Base-by-base conservation (phyloP, 2,329 filamentous ascomycete genomes). In the Albifimbria verrucaria region DNA sequence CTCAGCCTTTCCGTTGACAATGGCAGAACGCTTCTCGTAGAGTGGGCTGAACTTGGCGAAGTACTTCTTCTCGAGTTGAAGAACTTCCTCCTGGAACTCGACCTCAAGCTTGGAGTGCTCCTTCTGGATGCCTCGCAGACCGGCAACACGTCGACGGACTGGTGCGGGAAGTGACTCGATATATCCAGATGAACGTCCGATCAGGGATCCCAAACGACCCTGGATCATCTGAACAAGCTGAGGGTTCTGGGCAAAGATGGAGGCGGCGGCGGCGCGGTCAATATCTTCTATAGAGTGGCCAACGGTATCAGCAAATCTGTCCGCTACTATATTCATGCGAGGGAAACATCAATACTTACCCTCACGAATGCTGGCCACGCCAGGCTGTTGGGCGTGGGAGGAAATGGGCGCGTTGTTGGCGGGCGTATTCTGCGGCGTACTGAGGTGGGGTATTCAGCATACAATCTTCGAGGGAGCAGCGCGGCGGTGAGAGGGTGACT, bases 31-130 rank as follows among this genome's bases (percentile, higher is more conserved):
- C 82, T 94, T 94, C 81, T 97, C 80, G 77, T 99, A 99, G 48
- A 99, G 85, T 56, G 94, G 94, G 51, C 91, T 96, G 78, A 97
- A 99, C 78, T 97, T 97, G 77, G 90, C 90, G 66, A 97, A 97
- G 77, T 96, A 99, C 79, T 97, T 97, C 85, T 99, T 99, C 83
- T 99, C 94, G 24, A 99, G 85, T 74, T 97, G 88, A 54, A 99
- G 83, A 57, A 99, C 92, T 77, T 97, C 95, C 75, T 97, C 92
- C 74, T 99, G 95, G 76, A 99, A 97, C 76, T 97, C 88, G 51
- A 92, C 90, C 81, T 99, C 95, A 65, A 99, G 87, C 79, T 97
- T 97, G 57, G 93, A 90, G 78, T 99, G 94, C 67, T 97, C 92
- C 77, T 97, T 97, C 77, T 99, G 94, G 64, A 99, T 92, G 63